Evolutionary conservation across 768 basidiomycete species (phyloP).

Genomic region (Psilocybe cyanescens): DNA sequence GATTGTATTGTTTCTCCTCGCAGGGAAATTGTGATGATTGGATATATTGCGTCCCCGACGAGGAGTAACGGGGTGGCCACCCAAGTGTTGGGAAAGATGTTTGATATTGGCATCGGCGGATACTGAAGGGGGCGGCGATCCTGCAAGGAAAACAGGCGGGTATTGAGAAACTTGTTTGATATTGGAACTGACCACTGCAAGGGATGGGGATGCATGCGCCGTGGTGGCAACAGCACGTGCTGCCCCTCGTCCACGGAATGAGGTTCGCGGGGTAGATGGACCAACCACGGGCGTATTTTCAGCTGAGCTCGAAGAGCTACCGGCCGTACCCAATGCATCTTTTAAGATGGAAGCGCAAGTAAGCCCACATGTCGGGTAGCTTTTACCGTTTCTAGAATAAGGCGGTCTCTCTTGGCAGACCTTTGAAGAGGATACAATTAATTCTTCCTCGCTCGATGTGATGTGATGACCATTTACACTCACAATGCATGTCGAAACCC

Average conservation of each 20-base stretch:
- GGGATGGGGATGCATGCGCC: background rate
- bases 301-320: background rate
- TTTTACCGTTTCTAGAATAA: constrained; percentile 14
- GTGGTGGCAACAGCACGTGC: background rate
- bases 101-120: constrained; percentile 8
- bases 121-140: background rate
- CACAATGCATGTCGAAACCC: constrained; percentile 1
- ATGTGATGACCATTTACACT: constrained; percentile 9
- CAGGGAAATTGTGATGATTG: constrained; percentile 4
- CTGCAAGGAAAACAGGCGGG: background rate
- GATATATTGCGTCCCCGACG: constrained; percentile 1
- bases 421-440: constrained; percentile 3
- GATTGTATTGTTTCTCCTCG: background rate
- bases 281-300: background rate
- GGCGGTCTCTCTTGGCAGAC: constrained; percentile 16
- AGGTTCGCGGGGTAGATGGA: background rate
- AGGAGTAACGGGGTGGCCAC: constrained; percentile 4
- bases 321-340: background rate
- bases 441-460: background rate
- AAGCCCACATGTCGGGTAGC: constrained; percentile 25
- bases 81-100: constrained; percentile 13
- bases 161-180: constrained; percentile 9
- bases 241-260: background rate
- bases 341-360: constrained; percentile 19
- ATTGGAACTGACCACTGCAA: background rate